Conservation (phyloP, 345 rosid species). For the Rubroshorea leprosula region DNA sequence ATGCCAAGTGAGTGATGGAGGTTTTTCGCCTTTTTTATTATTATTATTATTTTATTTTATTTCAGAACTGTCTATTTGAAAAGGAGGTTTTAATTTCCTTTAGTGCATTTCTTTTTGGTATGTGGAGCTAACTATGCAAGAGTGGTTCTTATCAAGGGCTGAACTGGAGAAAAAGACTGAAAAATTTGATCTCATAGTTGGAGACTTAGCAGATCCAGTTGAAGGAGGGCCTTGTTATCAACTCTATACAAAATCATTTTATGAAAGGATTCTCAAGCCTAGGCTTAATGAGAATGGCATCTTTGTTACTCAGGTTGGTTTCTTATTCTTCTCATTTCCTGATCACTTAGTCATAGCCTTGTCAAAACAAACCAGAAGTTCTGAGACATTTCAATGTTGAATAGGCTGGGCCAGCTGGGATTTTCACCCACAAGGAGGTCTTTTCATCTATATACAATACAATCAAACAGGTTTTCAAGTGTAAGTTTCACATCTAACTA, state of each 20-base stretch:
- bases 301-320: conserved; percentile 77
- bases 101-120: background rate
- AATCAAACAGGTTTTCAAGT: conserved; percentile 75
- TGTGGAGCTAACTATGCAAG: background rate
- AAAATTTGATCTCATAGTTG: conserved; percentile 82
- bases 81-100: background rate
- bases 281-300: conserved; percentile 73
- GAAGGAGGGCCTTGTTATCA: conserved; percentile 98
- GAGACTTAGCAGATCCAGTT: conserved; percentile 94
- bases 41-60: too few relatives aligned
- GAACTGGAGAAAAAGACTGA: conserved; percentile 69
- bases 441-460: conserved; percentile 90
- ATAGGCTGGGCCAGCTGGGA: conserved; percentile 97
- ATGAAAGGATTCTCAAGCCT: conserved; percentile 68
- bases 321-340: background rate
- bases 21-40: too few relatives aligned
- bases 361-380: background rate
- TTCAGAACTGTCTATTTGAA: too few relatives aligned
- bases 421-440: conserved; percentile 91
- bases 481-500: conserved; percentile 55
- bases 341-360: too few relatives aligned
- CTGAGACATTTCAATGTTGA: background rate
- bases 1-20: conserved; percentile 67
- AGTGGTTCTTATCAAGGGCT: conserved; percentile 53
- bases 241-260: conserved; percentile 92